Evolutionary conservation across 805 yeast genomes (phyloP).

Genomic region (Maudiozyma bulderi): DNA sequence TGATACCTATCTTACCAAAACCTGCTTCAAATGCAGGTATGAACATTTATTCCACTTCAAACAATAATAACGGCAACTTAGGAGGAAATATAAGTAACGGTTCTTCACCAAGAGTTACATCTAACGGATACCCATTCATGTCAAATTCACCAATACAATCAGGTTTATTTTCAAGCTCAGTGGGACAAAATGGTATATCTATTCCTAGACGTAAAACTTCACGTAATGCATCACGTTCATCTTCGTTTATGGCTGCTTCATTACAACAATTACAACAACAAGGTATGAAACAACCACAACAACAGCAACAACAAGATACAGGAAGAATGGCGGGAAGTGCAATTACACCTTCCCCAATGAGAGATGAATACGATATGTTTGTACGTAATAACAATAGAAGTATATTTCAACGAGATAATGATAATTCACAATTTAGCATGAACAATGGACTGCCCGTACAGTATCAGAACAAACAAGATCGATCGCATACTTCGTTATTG

Average conservation of each 20-base stretch:
- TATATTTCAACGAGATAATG: background rate
- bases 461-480: slow-evolving; percentile 2
- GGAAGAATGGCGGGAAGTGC: background rate
- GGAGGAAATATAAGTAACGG: slow-evolving; percentile 13
- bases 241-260: slow-evolving; percentile 24
- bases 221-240: slow-evolving; percentile 23
- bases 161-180: slow-evolving; percentile 15
- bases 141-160: slow-evolving; percentile 17
- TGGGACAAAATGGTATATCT: slow-evolving; percentile 19
- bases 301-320: background rate
- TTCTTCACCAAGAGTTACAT: slow-evolving; percentile 22
- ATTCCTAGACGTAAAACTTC: slow-evolving; percentile 26
- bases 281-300: background rate
- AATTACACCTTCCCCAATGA: background rate
- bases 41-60: background rate
- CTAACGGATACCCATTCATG: slow-evolving; percentile 1
- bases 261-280: slow-evolving; percentile 20
- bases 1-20: slow-evolving; percentile 30
- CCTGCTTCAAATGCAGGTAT: slow-evolving; percentile 9
- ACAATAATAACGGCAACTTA: slow-evolving; percentile 4
- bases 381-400: background rate
- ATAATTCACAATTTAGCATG: background rate
- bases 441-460: background rate
- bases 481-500: slow-evolving; percentile 25
- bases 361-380: background rate